These are phyloP conservation scores for Trichoderma koningiopsis DNA, from an alignment of 2,329 filamentous ascomycete genomes.

Conservation along the genomic window DNA sequence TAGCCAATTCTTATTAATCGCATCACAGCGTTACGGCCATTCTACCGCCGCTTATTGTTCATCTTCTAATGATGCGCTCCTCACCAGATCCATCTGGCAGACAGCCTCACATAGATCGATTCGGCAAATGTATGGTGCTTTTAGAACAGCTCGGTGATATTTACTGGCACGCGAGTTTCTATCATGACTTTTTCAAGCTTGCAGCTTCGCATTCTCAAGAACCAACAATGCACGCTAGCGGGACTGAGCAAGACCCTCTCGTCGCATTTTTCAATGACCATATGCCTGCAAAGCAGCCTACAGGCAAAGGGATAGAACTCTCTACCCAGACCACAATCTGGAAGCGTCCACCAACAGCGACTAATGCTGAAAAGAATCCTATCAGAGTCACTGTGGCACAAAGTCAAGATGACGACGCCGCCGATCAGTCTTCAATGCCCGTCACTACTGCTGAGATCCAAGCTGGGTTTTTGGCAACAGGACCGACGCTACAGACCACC, in stretches of 20 bases:
- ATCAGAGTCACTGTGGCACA: neutral
- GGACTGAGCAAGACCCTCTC: conserved; percentile 14
- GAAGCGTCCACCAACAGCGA: neutral
- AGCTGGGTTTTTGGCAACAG: neutral
- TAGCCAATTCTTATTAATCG: neutral
- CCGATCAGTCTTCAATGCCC: neutral
- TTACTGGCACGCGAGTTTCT: conserved; percentile 32
- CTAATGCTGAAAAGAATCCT: neutral
- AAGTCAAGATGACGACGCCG: neutral
- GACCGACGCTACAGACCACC: neutral
- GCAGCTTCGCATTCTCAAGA: conserved; percentile 12
- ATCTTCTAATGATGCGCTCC: conserved; percentile 27
- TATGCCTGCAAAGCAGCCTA: conserved; percentile 3
- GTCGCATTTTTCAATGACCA: conserved; percentile 23
- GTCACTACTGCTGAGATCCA: neutral
- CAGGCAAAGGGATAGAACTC: neutral
- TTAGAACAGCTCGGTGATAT: conserved; percentile 28
- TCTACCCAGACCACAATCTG: neutral
- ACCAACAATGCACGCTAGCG: neutral
- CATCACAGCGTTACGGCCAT: conserved; percentile 28
- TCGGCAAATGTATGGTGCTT: conserved; percentile 28
- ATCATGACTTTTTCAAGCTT: conserved; percentile 30
- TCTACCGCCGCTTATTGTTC: conserved; percentile 29
- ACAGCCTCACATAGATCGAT: conserved; percentile 16
- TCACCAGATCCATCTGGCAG: neutral